Percentiles rank a stretch among this genome's conserved stretches.
Conservation (phyloP, 768 basidiomycete genomes). For the Holtermannia corniformis region DNA sequence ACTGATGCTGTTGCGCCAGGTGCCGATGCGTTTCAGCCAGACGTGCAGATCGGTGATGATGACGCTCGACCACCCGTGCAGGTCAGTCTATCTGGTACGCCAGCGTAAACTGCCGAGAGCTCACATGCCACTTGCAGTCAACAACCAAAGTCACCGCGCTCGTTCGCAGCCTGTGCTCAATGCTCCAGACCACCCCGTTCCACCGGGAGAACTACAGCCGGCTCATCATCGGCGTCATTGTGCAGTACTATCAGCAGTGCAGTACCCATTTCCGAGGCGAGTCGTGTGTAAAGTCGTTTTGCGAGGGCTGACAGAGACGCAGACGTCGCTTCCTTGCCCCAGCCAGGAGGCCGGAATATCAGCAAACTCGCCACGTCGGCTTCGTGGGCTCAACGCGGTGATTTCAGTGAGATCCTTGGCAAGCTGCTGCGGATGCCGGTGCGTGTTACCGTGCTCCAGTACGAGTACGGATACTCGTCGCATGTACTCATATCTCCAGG, state of each 20-base stretch:
- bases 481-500: background rate
- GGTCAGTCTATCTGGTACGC: conserved; percentile 43
- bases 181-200: conserved; percentile 85
- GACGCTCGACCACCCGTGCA: conserved; percentile 69
- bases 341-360: conserved; percentile 2
- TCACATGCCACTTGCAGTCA: conserved; percentile 47
- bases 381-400: conserved; percentile 71
- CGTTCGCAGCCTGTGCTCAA: conserved; percentile 81
- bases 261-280: conserved; percentile 73
- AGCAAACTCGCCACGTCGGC: conserved; percentile 45
- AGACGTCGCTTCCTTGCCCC: conserved; percentile 47
- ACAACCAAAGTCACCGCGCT: conserved; percentile 75
- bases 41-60: conserved; percentile 56
- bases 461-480: background rate
- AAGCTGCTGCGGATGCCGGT: conserved; percentile 56
- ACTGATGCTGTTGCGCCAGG: too few species aligned
- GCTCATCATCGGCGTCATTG: conserved; percentile 85
- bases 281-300: background rate
- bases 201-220: conserved; percentile 89
- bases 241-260: conserved; percentile 91
- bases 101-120: background rate
- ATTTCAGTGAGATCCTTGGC: conserved; percentile 62
- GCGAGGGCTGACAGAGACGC: conserved; percentile 3
- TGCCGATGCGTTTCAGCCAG: conserved; percentile 78
- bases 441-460: conserved; percentile 23